Evolutionary conservation across 371 early-diverging fungal genomes (phyloP), one percentile per base, ranked within the genome.

Genomic region (Mucor piriformis): DNA sequence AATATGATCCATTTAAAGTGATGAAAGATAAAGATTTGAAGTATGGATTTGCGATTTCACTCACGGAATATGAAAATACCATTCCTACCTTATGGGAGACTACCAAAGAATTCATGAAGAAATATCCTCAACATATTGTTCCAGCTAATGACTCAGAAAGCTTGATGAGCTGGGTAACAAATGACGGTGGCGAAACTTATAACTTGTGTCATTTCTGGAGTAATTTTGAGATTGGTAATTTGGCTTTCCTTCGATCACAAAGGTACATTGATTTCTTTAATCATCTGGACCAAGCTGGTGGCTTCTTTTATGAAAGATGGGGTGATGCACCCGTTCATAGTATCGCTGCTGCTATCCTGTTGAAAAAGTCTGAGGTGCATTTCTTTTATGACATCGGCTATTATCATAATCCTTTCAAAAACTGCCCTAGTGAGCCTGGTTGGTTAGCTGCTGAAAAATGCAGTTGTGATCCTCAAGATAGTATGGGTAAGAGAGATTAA

Each of bases 301-400:
- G 96, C 1, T 98, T 96, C 83, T 97, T 92, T 68, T 97, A 96
- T 67, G 96, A 97, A 69, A 74, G 82, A 37, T 98, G 97, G 97
- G 97, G 98, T 16, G 98, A 97, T 84, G 98, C 97, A 13, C 98
- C 98, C 5, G 90, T 98, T 2, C 99, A 97, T 63, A 92, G 94
- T 6, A 78, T 99, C 46, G 97, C 95, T 3, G 93, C 88, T 1
- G 89, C 91, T 0, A 54, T 98, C 65, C 84, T 95, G 82, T 69
- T 97, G 23, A 77, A 83, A 25, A 87, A 84, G 57, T 74, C 82
- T 15, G 86, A 95, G 72, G 83, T 96, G 20, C 95, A 96, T 64
- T 96, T 90, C 76, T 98, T 98, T 73, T 91, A 95, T 61, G 92
- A 93, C 64, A 91, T 94, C 54, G 95, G 93, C 6, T 94, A 94